phyloP scores from a whole-genome alignment of 1,284 basidiomycete species.

The Fomitiporia mediterranea region DNA sequence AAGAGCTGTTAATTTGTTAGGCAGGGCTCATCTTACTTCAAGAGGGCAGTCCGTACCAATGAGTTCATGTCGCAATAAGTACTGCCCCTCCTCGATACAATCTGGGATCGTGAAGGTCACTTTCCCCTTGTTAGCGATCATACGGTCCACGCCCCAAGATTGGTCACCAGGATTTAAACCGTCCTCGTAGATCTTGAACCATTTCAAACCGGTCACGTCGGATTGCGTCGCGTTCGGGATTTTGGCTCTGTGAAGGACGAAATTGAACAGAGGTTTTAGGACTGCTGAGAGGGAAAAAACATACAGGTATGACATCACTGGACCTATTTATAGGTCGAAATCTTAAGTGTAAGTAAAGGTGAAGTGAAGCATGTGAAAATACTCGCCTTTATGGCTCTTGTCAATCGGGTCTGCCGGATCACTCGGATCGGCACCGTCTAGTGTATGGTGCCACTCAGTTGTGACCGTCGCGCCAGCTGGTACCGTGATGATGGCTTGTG shows the following conservation, averaged over 20 bases:
- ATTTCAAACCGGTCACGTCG: slow-evolving; percentile 26
- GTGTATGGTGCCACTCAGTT: slow-evolving; percentile 50
- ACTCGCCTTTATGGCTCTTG: slow-evolving; percentile 40
- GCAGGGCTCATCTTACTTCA: background rate
- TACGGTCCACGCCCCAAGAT: slow-evolving; percentile 44
- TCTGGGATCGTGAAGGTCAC: slow-evolving; percentile 47
- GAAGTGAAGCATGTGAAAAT: background rate
- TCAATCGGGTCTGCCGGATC: slow-evolving; percentile 50
- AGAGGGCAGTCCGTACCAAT: slow-evolving; percentile 36
- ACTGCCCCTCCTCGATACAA: slow-evolving; percentile 46
- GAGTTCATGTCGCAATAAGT: slow-evolving; percentile 48
- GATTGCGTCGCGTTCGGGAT: slow-evolving; percentile 42
- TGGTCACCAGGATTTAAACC: slow-evolving; percentile 33
- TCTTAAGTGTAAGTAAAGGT: background rate
- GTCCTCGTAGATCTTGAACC: slow-evolving; percentile 41
- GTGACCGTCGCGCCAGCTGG: slow-evolving; percentile 48
- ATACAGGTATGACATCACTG: slow-evolving; percentile 51
- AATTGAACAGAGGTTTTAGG: slow-evolving; percentile 6
- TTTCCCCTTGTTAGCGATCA: slow-evolving; percentile 50
- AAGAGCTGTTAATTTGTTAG: slow-evolving; percentile 30
- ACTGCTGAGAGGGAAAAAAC: slow-evolving; percentile 21
- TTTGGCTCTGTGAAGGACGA: slow-evolving; percentile 34
- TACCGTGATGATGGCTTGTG: slow-evolving; percentile 44
- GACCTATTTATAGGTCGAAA: slow-evolving; percentile 29
- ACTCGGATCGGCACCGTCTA: slow-evolving; percentile 39